Evolutionary conservation across 1,139 yeast species (phyloP), one percentile per base, ranked within the genome.

Genomic region (Zhuliangozyma parablackwelliae): DNA sequence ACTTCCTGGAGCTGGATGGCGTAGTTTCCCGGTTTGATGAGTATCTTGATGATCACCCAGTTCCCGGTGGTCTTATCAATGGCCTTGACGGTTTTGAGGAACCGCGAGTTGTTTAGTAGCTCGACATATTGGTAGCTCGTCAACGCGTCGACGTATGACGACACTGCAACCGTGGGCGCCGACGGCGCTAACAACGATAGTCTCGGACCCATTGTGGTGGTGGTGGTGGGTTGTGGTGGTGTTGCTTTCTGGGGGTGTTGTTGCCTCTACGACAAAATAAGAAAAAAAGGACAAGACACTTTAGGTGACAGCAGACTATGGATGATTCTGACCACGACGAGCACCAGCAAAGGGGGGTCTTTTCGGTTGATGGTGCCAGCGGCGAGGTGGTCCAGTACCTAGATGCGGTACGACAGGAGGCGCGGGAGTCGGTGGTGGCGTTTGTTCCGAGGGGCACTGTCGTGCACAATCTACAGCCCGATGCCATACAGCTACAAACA

Each of bases 141-240:
- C 21, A 92, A 66, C 36, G 86, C 88, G 50, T 86, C 86, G 28
- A 92, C 77, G 51, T 90, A 92, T 1, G 97, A 90, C 26, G 94
- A 89, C 5, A 89, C 73, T 10, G 95, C 96, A 50, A 92, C 87
- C 1, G 97, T 86, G 5, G 95, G 90, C 3, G 97, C 89, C 10
- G 92, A 80, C 6, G 96, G 96, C 24, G 96, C 88, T 54, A 88
- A 63, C 33, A 86, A 67, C 5, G 97, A 89, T 47, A 90, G 65
- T 56, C 85, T 84, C 16, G 87, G 88, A 12, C 97, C 97, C 97
- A 90, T 89, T 23, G 30, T 12, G 10, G 24, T 7, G 24, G 10
- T 23, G 7, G 24, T 23, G 16, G 16, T 16, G 16, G 24, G 11
- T 12, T 13, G 27, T 30, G 28, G 26, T 31, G 28, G 6, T 30